phyloP scores from a whole-genome alignment of 2,329 filamentous ascomycete species.

The Hymenoscyphus albidus region DNA sequence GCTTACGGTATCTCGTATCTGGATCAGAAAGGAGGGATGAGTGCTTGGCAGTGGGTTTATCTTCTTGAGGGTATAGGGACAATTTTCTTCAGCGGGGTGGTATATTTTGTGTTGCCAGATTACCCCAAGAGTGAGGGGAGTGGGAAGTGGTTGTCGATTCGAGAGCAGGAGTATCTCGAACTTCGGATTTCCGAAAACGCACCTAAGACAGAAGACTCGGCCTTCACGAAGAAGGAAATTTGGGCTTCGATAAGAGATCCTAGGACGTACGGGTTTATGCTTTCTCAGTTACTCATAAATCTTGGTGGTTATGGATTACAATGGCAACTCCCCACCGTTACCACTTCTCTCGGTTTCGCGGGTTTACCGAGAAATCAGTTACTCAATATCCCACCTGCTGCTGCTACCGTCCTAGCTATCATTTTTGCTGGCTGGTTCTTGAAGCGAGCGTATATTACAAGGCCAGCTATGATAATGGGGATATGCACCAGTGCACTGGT shows the following conservation, averaged over 20 bases:
- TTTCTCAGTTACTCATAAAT: slow-evolving; percentile 39
- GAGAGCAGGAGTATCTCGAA: slow-evolving; percentile 40
- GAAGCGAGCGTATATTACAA: slow-evolving; percentile 38
- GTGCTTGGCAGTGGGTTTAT: slow-evolving; percentile 57
- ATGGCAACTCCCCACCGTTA: slow-evolving; percentile 42
- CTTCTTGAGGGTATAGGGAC: slow-evolving; percentile 43
- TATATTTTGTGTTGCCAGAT: slow-evolving; percentile 42
- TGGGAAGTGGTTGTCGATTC: slow-evolving; percentile 36
- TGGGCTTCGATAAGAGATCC: slow-evolving; percentile 36
- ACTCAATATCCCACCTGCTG: slow-evolving; percentile 44
- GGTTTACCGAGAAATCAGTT: slow-evolving; percentile 42
- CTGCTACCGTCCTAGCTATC: slow-evolving; percentile 39
- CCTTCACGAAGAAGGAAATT: slow-evolving; percentile 38
- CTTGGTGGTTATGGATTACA: slow-evolving; percentile 41
- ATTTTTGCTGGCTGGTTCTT: slow-evolving; percentile 41
- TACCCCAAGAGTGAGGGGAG: slow-evolving; percentile 41
- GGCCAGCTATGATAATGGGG: slow-evolving; percentile 40
- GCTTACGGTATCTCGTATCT: slow-evolving; percentile 46
- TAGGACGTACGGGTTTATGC: slow-evolving; percentile 38
- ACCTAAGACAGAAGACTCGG: slow-evolving; percentile 37
- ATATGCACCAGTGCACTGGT: slow-evolving; percentile 40
- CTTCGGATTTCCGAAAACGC: slow-evolving; percentile 39
- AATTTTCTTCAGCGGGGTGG: slow-evolving; percentile 38
- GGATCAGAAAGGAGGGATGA: slow-evolving; percentile 43
- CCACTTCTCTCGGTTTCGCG: slow-evolving; percentile 42